Conservation (phyloP, 495 filamentous ascomycete genomes). For the Viridothelium virens region DNA sequence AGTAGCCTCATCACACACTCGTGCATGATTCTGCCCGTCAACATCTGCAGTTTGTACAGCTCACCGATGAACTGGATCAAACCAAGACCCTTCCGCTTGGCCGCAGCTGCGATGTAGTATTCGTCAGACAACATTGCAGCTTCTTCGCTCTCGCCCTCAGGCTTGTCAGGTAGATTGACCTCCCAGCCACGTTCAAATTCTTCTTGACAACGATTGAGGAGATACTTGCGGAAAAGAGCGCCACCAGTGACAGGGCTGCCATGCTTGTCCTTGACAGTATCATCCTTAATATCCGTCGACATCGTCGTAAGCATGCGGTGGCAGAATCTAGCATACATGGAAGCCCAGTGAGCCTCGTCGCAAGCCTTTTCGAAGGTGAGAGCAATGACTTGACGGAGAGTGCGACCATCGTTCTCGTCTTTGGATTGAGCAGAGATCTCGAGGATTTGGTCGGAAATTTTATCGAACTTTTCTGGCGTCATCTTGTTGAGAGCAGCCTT, state of each 20-base stretch:
- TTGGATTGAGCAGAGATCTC: conserved; percentile 90
- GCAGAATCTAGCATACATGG: conserved; percentile 99
- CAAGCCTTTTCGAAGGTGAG: conserved; percentile 98
- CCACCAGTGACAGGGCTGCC: conserved; percentile 85
- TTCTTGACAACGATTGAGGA: conserved; percentile 96
- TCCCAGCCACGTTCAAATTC: conserved; percentile 99
- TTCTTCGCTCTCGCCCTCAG: conserved; percentile 69
- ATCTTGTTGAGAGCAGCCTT: conserved; percentile 99
- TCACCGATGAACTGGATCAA: conserved; percentile 99
- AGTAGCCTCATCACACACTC: conserved; percentile 96
- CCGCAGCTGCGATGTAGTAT: conserved; percentile 91
- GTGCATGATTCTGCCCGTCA: conserved; percentile 99
- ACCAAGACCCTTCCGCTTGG: conserved; percentile 94
- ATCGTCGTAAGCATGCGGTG: conserved; percentile 93
- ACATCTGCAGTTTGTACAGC: conserved; percentile 95
- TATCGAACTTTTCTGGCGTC: conserved; percentile 98
- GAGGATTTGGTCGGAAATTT: conserved; percentile 87
- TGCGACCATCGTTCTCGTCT: conserved; percentile 88
- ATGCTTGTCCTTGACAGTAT: conserved; percentile 78
- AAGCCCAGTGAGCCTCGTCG: conserved; percentile 97
- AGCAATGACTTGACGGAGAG: conserved; percentile 93
- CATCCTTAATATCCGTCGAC: conserved; percentile 91
- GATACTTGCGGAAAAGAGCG: conserved; percentile 92
- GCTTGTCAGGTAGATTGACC: conserved; percentile 71
- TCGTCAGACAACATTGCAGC: conserved; percentile 84